These are phyloP conservation scores for Speleostelium caveatum DNA, from an alignment of 78 protist species.

Conservation along the genomic window DNA sequence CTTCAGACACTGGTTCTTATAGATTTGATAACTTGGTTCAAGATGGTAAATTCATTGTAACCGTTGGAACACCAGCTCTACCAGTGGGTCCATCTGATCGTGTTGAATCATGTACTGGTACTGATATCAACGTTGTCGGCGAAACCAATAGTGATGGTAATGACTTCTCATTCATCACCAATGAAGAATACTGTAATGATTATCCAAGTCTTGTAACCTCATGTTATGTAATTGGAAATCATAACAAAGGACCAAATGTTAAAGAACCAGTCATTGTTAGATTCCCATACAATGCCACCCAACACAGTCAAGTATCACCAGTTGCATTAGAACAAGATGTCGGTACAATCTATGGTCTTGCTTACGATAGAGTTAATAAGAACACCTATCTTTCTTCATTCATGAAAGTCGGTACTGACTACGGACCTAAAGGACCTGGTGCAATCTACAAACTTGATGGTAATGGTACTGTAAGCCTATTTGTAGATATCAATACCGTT, in stretches of 20 bases:
- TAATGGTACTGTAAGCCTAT: background rate
- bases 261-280: slow-evolving; percentile 27
- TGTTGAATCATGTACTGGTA: slow-evolving; percentile 11
- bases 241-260: background rate
- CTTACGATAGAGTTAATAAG: slow-evolving; percentile 19
- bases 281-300: slow-evolving; percentile 38
- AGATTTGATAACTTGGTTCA: slow-evolving; percentile 13
- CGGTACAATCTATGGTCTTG: slow-evolving; percentile 44
- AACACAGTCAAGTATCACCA: slow-evolving; percentile 6
- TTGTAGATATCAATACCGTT: background rate
- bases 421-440: slow-evolving; percentile 46
- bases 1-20: slow-evolving; percentile 19
- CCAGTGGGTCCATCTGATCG: slow-evolving; percentile 3
- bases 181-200: slow-evolving; percentile 64
- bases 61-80: slow-evolving; percentile 33
- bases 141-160: background rate
- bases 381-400: slow-evolving; percentile 9
- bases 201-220: slow-evolving; percentile 12
- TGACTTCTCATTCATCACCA: slow-evolving; percentile 56
- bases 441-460: slow-evolving; percentile 25
- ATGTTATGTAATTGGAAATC: slow-evolving; percentile 36
- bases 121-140: background rate
- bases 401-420: slow-evolving; percentile 44
- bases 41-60: slow-evolving; percentile 27
- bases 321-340: slow-evolving; percentile 6